These are phyloP conservation scores for Vanilla planifolia DNA, from an alignment of 106 monocot species.

Conservation along the genomic window DNA sequence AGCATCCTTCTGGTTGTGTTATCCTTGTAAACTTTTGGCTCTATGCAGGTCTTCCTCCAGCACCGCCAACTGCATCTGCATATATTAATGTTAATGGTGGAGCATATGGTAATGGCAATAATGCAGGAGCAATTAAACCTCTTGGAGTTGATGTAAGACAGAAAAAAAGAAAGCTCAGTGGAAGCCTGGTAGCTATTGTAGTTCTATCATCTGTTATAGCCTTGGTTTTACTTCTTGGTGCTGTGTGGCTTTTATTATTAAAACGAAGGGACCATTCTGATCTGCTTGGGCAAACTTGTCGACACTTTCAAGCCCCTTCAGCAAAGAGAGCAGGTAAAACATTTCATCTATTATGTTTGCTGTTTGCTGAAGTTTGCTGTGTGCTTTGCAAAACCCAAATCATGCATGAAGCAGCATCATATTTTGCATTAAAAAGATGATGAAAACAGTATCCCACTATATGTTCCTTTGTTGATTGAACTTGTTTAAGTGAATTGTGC, in stretches of 20 bases:
- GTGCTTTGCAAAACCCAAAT: too few species aligned
- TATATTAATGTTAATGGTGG: slow-evolving; percentile 32
- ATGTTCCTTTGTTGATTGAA: too few species aligned
- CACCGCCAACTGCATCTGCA: slow-evolving; percentile 57
- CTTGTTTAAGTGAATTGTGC: too few species aligned
- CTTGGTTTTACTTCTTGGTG: slow-evolving; percentile 35
- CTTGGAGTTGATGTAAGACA: slow-evolving; percentile 69
- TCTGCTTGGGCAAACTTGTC: slow-evolving; percentile 18
- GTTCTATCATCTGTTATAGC: slow-evolving; percentile 65
- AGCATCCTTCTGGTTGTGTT: too few species aligned
- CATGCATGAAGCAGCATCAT: too few species aligned
- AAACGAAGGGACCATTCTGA: slow-evolving; percentile 20
- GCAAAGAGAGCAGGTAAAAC: slow-evolving; percentile 52
- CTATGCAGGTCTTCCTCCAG: slow-evolving; percentile 79
- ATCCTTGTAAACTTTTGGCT: slow-evolving; percentile 6
- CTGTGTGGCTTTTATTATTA: slow-evolving; percentile 57
- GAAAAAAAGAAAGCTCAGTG: slow-evolving; percentile 34
- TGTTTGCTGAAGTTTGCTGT: too few species aligned
- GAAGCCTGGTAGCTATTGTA: slow-evolving; percentile 55
- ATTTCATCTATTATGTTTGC: too few species aligned
- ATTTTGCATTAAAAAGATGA: too few species aligned
- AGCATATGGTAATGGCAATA: slow-evolving; percentile 26
- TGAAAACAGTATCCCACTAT: too few species aligned
- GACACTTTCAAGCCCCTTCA: slow-evolving; percentile 25
- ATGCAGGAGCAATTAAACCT: slow-evolving; percentile 64